Percentiles rank a stretch among this genome's conserved stretches.
Evolutionary conservation across 2,329 filamentous ascomycete genomes (phyloP).

Genomic region (Byssochlamys sp.): DNA sequence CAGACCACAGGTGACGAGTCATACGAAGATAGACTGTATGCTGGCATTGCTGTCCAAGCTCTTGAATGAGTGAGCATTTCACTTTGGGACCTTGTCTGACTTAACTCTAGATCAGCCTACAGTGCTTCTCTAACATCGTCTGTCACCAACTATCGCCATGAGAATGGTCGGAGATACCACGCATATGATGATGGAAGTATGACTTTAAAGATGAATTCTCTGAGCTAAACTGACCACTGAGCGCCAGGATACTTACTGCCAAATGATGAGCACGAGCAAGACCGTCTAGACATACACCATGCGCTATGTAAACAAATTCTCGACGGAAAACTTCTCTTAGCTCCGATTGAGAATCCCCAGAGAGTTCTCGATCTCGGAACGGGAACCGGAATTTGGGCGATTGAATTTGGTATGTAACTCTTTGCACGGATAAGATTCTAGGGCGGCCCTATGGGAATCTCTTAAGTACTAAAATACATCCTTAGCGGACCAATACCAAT

Average conservation of each 20-base stretch:
- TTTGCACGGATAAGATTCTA: neutral
- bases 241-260: neutral
- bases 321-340: slow-evolving; percentile 35
- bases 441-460: neutral
- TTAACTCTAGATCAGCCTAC: neutral
- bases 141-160: neutral
- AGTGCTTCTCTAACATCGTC: neutral
- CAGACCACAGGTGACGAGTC: neutral
- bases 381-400: slow-evolving; percentile 49
- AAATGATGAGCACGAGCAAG: neutral
- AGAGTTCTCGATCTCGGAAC: slow-evolving; percentile 42
- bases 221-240: neutral
- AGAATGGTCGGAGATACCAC: slow-evolving; percentile 1
- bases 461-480: neutral
- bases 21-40: neutral
- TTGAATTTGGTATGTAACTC: slow-evolving; percentile 22
- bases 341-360: slow-evolving; percentile 33
- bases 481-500: neutral
- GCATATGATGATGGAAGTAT: neutral
- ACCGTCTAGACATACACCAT: neutral
- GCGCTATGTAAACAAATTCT: slow-evolving; percentile 12
- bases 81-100: neutral
- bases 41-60: too few species aligned
- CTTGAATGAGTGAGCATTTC: neutral
- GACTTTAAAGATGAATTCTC: neutral